Conservation (phyloP, 73 alveolate species). For the Symbiodinium pilosum region DNA sequence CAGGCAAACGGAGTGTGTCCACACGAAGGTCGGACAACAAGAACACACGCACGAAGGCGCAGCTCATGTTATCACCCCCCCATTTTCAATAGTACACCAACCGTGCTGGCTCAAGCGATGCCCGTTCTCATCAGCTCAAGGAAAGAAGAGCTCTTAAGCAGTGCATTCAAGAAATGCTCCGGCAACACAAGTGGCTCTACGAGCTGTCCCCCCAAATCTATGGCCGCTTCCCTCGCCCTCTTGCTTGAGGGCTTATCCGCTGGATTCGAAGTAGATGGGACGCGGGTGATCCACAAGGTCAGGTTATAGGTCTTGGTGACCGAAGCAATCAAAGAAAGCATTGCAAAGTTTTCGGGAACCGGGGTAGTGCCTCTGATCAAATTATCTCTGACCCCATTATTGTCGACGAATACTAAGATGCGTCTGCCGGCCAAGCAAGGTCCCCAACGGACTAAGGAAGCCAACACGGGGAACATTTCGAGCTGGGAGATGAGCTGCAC, state of each 20-base stretch:
- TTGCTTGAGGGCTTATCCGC: not conserved
- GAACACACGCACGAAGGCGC: too few relatives aligned
- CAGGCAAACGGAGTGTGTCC: too few relatives aligned
- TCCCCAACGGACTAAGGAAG: not conserved
- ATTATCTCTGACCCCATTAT: not conserved
- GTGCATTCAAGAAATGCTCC: not conserved
- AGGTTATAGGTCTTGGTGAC: not conserved
- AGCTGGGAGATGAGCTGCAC: constrained; percentile 18
- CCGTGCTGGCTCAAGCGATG: too few relatives aligned
- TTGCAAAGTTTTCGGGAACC: not conserved
- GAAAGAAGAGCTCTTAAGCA: not conserved
- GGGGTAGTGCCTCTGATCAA: not conserved
- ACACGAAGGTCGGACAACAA: too few relatives aligned
- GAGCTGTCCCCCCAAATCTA: not conserved
- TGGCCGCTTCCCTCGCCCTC: not conserved
- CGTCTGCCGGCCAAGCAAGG: not conserved
- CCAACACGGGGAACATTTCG: constrained; percentile 26
- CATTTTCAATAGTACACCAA: too few relatives aligned
- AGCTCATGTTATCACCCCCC: too few relatives aligned
- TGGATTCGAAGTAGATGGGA: not conserved
- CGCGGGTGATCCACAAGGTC: not conserved
- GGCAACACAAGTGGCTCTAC: not conserved
- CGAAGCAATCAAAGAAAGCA: not conserved
- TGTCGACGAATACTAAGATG: not conserved
- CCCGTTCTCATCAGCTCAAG: too few relatives aligned